Percentiles rank a stretch among this genome's conserved stretches.
These are phyloP conservation scores for Lasiosphaeria hispida DNA, from an alignment of 495 filamentous ascomycete species.

Conservation along the genomic window DNA sequence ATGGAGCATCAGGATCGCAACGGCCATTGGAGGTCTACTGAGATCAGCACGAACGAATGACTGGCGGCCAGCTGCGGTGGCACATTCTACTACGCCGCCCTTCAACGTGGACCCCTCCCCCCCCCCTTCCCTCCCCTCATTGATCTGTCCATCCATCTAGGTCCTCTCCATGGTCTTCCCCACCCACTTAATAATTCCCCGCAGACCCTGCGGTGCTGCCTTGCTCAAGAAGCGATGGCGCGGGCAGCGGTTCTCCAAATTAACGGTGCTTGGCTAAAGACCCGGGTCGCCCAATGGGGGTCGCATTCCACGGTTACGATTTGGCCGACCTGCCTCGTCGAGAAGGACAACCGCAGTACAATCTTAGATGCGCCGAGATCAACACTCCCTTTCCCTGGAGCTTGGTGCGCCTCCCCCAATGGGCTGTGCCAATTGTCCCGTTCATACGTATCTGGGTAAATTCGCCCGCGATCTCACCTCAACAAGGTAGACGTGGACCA, in stretches of 20 bases:
- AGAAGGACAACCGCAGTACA: conserved; percentile 18
- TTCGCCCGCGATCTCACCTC: too few relatives aligned
- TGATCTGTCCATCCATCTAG: neutral
- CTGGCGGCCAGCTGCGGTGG: too few relatives aligned
- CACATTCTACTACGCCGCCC: too few relatives aligned
- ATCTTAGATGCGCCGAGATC: conserved; percentile 14
- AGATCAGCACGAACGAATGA: too few relatives aligned
- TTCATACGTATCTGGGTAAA: too few relatives aligned
- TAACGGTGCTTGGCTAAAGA: conserved; percentile 25
- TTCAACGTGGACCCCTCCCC: too few relatives aligned
- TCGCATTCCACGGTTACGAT: conserved; percentile 30
- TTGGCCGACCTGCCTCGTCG: conserved; percentile 30
- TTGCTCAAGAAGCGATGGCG: conserved; percentile 16
- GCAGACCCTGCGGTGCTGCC: neutral
- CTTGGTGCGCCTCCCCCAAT: neutral
- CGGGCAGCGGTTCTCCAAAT: conserved; percentile 22
- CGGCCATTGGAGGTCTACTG: too few relatives aligned
- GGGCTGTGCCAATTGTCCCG: too few relatives aligned
- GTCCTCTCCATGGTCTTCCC: neutral
- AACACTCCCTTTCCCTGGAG: neutral
- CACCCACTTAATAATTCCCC: neutral
- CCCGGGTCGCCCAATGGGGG: conserved; percentile 18
- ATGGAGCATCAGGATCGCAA: too few relatives aligned
- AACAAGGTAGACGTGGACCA: too few relatives aligned
- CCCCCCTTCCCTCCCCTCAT: too few relatives aligned